Percentiles rank a stretch among this genome's conserved stretches.
Conservation (phyloP, 805 yeast species). For the Candida cerambycidarum region DNA sequence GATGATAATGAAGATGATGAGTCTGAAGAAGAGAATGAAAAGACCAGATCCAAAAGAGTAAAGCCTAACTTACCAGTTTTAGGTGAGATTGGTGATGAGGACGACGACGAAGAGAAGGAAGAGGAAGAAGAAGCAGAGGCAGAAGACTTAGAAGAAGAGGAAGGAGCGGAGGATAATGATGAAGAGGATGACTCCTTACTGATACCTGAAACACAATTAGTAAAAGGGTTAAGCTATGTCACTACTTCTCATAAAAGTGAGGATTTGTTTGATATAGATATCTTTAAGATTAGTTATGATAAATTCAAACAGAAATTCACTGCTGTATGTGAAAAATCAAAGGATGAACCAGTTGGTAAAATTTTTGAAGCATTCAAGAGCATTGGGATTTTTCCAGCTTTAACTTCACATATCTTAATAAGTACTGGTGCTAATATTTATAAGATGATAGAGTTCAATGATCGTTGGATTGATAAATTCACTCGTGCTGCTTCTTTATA, state of each 20-base stretch:
- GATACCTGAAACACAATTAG: constrained; percentile 5
- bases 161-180: background rate
- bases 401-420: constrained; percentile 20
- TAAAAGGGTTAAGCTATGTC: constrained; percentile 3
- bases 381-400: constrained; percentile 17
- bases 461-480: constrained; percentile 12
- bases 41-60: background rate
- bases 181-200: constrained; percentile 5
- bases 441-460: constrained; percentile 14
- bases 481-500: background rate
- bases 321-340: background rate
- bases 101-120: constrained; percentile 1
- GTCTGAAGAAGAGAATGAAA: background rate
- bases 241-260: background rate
- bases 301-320: background rate
- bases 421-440: constrained; percentile 16
- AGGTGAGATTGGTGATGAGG: background rate
- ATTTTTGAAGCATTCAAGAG: constrained; percentile 13
- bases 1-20: constrained; percentile 6
- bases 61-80: background rate
- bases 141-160: constrained; percentile 18
- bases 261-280: background rate
- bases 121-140: constrained; percentile 6
- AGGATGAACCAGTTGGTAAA: background rate
- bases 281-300: background rate